Base-by-base conservation (phyloP, 257 asterid genomes). In the Solanum rostratum region DNA sequence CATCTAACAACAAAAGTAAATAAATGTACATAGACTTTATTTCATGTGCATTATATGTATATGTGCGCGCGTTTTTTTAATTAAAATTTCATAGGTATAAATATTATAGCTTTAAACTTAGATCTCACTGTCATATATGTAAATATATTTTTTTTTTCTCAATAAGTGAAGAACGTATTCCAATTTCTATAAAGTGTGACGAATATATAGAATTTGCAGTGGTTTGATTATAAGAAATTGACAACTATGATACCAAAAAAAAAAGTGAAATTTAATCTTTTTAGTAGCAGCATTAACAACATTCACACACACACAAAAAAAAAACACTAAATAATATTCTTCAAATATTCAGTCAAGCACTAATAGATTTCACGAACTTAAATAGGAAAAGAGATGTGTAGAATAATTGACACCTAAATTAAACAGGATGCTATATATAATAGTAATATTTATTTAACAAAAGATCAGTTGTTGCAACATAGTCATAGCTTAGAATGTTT, bases 381-480 rank as follows among this genome's bases (percentile, higher is more conserved):
- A 52, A 24, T 68, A 55, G 83, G 43, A 59, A 71, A 85, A 73
- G 59, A 86, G 14, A 87, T 20, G 65, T 50, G 29, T 65, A 65
- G 7, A 46, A 80, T 86, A 87, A 84, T 84, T 84, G 91, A 87
- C 89, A 84, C 80, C 80, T 71, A 39, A 87, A 85, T 74, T 73
- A 78, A 86, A 82, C 74, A 82, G 46, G 88, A 85, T 81, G 84
- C 68, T 53, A 59, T 10, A 50, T 68, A 66, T 8, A 52, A 49
- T 24, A 43, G 50, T 74, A 29, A 55, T 55, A 55, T 79, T 24
- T 81, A 84, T 88, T 45, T 66, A 7, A n/a, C 4, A 9, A 73
- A 83, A 10, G 43, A 37, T 50, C 57, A 82, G 85, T 81, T 20
- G 84, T 62, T 83, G 84, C 85, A 84, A 73, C 85, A 53, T 85